Conservation (phyloP, 257 asterid species). For the Solanum pimpinellifolium region DNA sequence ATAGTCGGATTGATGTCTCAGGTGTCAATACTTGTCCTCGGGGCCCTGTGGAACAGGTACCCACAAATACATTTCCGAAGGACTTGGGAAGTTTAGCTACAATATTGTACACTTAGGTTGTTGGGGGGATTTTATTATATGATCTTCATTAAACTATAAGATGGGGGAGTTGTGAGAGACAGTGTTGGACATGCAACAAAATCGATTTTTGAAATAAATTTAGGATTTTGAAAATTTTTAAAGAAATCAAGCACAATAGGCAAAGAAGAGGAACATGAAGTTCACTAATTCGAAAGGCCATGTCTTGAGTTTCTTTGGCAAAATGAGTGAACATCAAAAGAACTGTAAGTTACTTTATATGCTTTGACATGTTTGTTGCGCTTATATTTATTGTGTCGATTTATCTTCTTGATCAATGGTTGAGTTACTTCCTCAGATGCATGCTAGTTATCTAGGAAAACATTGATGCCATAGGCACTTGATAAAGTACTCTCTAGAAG, state of each 20-base stretch:
- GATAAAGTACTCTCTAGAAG: not conserved
- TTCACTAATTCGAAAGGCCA: not conserved
- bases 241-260: not conserved
- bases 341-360: not conserved
- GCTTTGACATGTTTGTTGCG: not conserved
- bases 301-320: not conserved
- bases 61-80: conserved; percentile 2
- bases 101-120: not conserved
- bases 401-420: not conserved
- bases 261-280: not conserved
- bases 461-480: not conserved
- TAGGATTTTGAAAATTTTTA: not conserved
- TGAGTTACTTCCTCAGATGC: not conserved
- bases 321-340: not conserved
- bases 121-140: not conserved
- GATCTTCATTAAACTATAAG: not conserved
- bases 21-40: conserved; percentile 20
- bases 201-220: not conserved
- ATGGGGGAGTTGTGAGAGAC: not conserved
- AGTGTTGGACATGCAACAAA: not conserved
- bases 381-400: not conserved
- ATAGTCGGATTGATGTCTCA: conserved; percentile 18
- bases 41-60: conserved; percentile 37
- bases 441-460: not conserved
- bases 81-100: conserved; percentile 6